These are phyloP conservation scores for Melampsora abietis-canadensis DNA, from an alignment of 1,284 basidiomycete genomes.

Conservation along the genomic window DNA sequence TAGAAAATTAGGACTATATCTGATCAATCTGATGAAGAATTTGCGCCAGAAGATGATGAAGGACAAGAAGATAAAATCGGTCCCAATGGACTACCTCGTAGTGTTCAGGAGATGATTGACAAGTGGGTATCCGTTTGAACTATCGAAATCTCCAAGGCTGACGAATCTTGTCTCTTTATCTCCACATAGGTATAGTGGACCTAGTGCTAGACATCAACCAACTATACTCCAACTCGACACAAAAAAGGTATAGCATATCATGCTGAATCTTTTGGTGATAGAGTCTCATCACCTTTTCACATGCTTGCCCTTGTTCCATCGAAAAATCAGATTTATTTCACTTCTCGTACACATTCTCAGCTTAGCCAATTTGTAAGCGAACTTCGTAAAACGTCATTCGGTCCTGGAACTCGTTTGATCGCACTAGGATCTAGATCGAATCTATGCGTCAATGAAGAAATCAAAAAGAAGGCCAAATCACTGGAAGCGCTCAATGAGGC, in stretches of 20 bases:
- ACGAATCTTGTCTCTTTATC: neutral
- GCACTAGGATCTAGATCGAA: slow-evolving; percentile 87
- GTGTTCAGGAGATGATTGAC: slow-evolving; percentile 39
- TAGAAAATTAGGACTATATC: slow-evolving; percentile 45
- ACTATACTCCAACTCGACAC: slow-evolving; percentile 31
- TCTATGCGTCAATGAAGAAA: slow-evolving; percentile 83
- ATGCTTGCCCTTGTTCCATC: slow-evolving; percentile 48
- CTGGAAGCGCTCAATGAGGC: slow-evolving; percentile 83
- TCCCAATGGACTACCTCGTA: slow-evolving; percentile 31
- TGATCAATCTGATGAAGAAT: slow-evolving; percentile 41
- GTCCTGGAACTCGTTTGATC: slow-evolving; percentile 60
- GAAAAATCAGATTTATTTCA: slow-evolving; percentile 68
- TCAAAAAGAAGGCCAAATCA: slow-evolving; percentile 59
- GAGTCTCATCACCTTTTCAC: slow-evolving; percentile 17
- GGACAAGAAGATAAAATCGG: slow-evolving; percentile 11
- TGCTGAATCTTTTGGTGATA: slow-evolving; percentile 52
- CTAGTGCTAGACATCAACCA: slow-evolving; percentile 30
- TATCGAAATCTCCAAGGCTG: neutral
- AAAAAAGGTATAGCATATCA: slow-evolving; percentile 59
- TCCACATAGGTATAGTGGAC: slow-evolving; percentile 27
- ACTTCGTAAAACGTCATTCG: slow-evolving; percentile 66
- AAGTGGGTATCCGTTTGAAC: slow-evolving; percentile 1
- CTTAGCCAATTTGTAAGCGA: slow-evolving; percentile 86
- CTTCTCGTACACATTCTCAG: slow-evolving; percentile 92
- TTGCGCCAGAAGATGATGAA: slow-evolving; percentile 30